phyloP scores from a whole-genome alignment of 805 yeast genomes.

The Starmerella gropengiesseri region DNA sequence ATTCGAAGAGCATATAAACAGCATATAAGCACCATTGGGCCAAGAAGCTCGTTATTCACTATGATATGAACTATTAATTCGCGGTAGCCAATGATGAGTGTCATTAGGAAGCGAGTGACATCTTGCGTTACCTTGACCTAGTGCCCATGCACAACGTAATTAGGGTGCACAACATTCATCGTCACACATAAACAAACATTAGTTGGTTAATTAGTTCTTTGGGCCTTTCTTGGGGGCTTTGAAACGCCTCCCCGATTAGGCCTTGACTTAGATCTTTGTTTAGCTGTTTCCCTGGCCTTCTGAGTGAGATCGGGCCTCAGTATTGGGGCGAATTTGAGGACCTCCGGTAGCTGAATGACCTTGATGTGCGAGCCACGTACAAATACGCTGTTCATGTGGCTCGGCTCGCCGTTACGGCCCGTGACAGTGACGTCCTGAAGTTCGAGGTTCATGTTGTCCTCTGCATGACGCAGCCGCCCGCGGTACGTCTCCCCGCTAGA shows the following conservation, averaged over 20 bases:
- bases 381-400: constrained; percentile 73
- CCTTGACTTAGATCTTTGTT: not conserved
- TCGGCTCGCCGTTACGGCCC: constrained; percentile 58
- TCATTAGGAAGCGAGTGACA: too few relatives aligned
- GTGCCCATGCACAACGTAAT: too few relatives aligned
- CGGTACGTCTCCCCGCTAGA: constrained; percentile 77
- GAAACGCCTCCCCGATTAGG: not conserved
- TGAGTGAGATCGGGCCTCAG: constrained; percentile 37
- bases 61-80: too few relatives aligned
- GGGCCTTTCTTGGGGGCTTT: constrained; percentile 2
- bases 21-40: too few relatives aligned
- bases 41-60: too few relatives aligned
- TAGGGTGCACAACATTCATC: too few relatives aligned
- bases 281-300: constrained; percentile 5
- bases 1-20: too few relatives aligned
- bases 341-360: constrained; percentile 78
- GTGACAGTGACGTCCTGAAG: constrained; percentile 73
- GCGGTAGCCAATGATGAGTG: too few relatives aligned
- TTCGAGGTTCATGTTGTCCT: constrained; percentile 91
- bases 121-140: too few relatives aligned
- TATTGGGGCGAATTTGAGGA: constrained; percentile 78
- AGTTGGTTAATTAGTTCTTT: not conserved
- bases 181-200: too few relatives aligned
- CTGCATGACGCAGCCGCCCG: constrained; percentile 71
- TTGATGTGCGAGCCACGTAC: constrained; percentile 85